phyloP scores from a whole-genome alignment of 768 basidiomycete species.

The Pleurotus citrinopileatus region DNA sequence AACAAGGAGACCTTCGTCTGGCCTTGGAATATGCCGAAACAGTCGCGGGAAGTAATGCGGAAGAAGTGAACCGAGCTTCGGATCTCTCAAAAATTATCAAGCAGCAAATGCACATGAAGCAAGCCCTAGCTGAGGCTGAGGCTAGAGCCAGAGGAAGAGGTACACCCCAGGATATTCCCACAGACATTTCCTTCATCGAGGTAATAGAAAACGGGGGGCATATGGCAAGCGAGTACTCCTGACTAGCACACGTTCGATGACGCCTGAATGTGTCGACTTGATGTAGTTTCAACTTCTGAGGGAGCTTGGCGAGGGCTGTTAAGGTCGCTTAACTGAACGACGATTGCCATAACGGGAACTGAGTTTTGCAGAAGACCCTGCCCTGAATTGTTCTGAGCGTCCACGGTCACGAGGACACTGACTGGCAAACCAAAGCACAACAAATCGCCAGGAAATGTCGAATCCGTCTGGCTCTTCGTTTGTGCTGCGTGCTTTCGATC shows the following conservation, averaged over 20 bases:
- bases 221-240: background rate
- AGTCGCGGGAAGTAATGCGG: slow-evolving; percentile 76
- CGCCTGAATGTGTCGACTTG: background rate
- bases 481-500: slow-evolving; percentile 22
- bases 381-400: slow-evolving; percentile 9
- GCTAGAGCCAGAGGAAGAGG: slow-evolving; percentile 12
- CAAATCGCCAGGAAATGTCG: slow-evolving; percentile 36
- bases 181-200: background rate
- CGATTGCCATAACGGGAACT: background rate
- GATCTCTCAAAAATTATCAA: slow-evolving; percentile 67
- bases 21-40: slow-evolving; percentile 73
- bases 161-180: background rate
- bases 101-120: slow-evolving; percentile 26
- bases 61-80: slow-evolving; percentile 73
- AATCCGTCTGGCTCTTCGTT: slow-evolving; percentile 33
- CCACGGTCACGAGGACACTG: slow-evolving; percentile 12
- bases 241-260: background rate
- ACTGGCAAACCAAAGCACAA: slow-evolving; percentile 11
- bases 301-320: slow-evolving; percentile 9
- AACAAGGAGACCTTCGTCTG: slow-evolving; percentile 63
- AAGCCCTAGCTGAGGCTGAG: slow-evolving; percentile 17
- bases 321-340: background rate
- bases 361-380: slow-evolving; percentile 5
- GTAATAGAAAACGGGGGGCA: background rate
- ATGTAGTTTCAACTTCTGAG: too few relatives aligned